phyloP scores from a whole-genome alignment of 495 filamentous ascomycete genomes.

The Daldinia childiae region DNA sequence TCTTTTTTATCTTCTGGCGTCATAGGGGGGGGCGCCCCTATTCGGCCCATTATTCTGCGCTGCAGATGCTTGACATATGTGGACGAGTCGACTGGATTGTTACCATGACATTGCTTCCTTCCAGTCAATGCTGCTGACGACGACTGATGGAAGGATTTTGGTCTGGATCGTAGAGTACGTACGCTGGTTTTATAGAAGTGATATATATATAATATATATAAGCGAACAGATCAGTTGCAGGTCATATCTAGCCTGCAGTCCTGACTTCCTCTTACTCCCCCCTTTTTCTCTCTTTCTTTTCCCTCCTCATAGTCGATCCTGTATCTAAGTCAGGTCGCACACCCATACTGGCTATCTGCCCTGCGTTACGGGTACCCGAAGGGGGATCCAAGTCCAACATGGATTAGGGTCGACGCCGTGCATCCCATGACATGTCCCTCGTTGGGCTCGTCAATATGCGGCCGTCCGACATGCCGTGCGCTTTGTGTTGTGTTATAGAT shows the following conservation, averaged over 20 bases:
- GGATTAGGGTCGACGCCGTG: conserved; percentile 7
- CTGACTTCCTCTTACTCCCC: not conserved
- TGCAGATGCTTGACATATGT: conserved; percentile 15
- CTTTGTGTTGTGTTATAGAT: not conserved
- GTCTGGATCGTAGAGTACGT: too few species aligned
- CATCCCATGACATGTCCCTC: not conserved
- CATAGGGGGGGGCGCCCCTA: not conserved
- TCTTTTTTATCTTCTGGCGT: not conserved
- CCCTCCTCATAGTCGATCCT: not conserved
- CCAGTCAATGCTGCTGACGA: not conserved
- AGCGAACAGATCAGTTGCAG: not conserved
- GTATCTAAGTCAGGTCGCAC: not conserved
- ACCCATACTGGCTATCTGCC: not conserved
- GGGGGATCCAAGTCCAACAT: too few species aligned
- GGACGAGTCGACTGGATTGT: not conserved
- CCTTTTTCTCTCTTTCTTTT: not conserved
- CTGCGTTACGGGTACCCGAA: conserved; percentile 5
- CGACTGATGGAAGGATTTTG: not conserved
- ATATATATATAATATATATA: conserved; percentile 3
- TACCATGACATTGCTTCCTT: not conserved
- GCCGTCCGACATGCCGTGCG: conserved; percentile 7
- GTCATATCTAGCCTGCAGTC: conserved; percentile 4
- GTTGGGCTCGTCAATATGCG: not conserved
- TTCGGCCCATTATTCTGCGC: conserved; percentile 10
- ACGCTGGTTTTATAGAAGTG: not conserved